Percentiles rank a stretch among this genome's conserved stretches.
Evolutionary conservation across 1,284 basidiomycete genomes (phyloP).

Genomic region (Phellopilus nigrolimitatus): DNA sequence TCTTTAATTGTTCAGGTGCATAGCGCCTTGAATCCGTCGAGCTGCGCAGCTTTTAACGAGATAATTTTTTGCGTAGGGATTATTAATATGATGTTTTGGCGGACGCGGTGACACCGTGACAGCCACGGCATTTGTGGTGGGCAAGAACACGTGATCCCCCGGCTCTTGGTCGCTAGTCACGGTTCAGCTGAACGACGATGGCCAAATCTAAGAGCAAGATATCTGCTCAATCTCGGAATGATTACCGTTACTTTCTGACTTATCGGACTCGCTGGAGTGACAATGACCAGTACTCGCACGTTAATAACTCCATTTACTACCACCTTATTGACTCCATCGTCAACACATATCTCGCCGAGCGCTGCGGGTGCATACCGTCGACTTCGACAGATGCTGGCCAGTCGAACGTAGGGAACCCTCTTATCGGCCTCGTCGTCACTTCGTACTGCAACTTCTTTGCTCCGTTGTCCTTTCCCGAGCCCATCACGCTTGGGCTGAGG

Average conservation of each 20-base stretch:
- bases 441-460: constrained; percentile 70
- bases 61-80: no score
- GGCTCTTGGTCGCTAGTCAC: no score
- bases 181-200: neutral
- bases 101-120: no score
- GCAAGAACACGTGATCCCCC: no score
- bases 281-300: constrained; percentile 75
- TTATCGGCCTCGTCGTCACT: constrained; percentile 68
- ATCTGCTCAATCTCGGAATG: constrained; percentile 22
- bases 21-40: no score
- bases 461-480: constrained; percentile 63
- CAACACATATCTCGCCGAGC: constrained; percentile 65
- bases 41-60: no score
- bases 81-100: no score
- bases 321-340: constrained; percentile 73
- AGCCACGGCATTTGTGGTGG: no score
- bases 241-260: constrained; percentile 55
- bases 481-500: constrained; percentile 60
- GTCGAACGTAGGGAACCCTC: constrained; percentile 25
- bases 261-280: constrained; percentile 75
- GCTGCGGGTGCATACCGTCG: constrained; percentile 46
- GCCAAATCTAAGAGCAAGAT: no score
- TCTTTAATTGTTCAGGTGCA: no score
- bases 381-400: constrained; percentile 1
- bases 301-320: constrained; percentile 78